Evolutionary conservation across 2,329 filamentous ascomycete species (phyloP), one percentile per base, ranked within the genome.

Genomic region (Fusarium vanettenii): DNA sequence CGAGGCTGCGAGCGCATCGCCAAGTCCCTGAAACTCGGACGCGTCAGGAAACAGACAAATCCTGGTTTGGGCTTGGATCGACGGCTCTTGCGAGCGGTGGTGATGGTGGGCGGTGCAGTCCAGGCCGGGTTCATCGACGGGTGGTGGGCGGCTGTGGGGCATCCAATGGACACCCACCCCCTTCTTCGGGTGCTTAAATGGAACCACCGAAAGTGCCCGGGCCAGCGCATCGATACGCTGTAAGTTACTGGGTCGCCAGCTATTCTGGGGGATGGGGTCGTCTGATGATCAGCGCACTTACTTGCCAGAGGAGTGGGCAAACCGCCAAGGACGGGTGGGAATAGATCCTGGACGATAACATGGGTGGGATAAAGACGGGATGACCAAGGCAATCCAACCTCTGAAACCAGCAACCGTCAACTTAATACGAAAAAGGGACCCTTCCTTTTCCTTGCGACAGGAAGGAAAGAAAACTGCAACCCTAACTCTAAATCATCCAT

Each of bases 11-110:
- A 41, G 66, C 63, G 59, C 71, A 74, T 68, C 69, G 66, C 70
- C 72, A 67, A 79, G 77, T 76, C 77, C 74, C 74, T 79, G 70
- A 73, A 76, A 73, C 66, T 55, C 56, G 66, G 41, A 63, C 63
- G 61, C 69, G 62, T 50, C 55, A 20, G 35, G 57, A 71, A 73
- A 57, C 64, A 56, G 27, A 59, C 57, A 67, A 70, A 77, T 71
- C 73, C 73, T 75, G 60, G 69, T 73, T 75, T 64, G 20, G 66
- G 69, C n/a, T 48, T 61, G 74, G 72, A 75, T 74, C 69, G 72
- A 60, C 73, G 62, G 37, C 57, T 50, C 25, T 72, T n/a, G 50
- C 39, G 31, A n/a, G 61, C 37, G 35, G 29, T 45, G 55, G 56
- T 43, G 31, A 56, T 39, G 35, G 43, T 45, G 43, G 43, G 65